Evolutionary conservation across 495 filamentous ascomycete species (phyloP).

Genomic region (Talaromyces trachyspermus): DNA sequence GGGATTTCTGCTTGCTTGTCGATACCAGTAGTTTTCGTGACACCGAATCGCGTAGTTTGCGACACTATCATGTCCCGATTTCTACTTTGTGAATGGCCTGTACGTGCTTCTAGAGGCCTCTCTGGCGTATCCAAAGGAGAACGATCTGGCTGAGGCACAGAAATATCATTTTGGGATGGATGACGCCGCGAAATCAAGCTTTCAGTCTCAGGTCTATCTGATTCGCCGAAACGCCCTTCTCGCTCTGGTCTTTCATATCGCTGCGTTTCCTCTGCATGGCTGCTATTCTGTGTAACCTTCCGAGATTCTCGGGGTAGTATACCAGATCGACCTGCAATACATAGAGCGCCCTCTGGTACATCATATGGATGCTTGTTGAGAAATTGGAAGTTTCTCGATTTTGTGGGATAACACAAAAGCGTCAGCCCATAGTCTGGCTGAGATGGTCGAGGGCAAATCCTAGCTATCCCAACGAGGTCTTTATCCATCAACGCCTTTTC

Average conservation of each 20-base stretch:
- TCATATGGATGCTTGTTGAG: conserved; percentile 2
- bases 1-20: too few species aligned
- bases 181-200: not conserved
- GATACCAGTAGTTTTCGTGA: too few species aligned
- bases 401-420: conserved; percentile 24
- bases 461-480: conserved; percentile 21
- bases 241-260: conserved; percentile 6
- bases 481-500: conserved; percentile 19
- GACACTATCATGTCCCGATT: too few species aligned
- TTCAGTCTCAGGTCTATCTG: not conserved
- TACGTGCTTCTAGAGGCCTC: too few species aligned
- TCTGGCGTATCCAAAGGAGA: not conserved
- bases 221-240: conserved; percentile 3
- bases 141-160: not conserved
- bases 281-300: not conserved
- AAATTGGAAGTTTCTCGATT: conserved; percentile 17
- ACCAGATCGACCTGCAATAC: conserved; percentile 12
- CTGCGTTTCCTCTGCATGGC: not conserved
- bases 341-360: conserved; percentile 14
- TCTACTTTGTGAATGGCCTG: too few species aligned
- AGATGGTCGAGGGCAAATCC: conserved; percentile 5
- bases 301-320: not conserved
- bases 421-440: not conserved
- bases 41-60: too few species aligned
- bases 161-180: not conserved